Evolutionary conservation across 2,329 filamentous ascomycete species (phyloP).

Genomic region (Coniochaeta hoffmannii): DNA sequence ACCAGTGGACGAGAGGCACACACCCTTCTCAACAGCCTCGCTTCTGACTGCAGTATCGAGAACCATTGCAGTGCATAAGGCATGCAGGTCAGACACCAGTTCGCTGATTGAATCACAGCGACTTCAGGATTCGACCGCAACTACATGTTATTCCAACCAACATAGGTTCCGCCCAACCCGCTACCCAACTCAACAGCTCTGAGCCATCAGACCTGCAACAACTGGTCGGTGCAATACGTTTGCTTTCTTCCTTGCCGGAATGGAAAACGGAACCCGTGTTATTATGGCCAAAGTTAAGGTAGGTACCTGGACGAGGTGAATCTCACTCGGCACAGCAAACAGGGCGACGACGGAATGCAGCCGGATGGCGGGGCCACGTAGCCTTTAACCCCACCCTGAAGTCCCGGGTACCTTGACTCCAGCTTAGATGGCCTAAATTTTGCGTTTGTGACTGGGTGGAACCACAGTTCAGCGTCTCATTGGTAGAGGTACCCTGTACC

Average conservation of each 20-base stretch:
- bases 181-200: neutral
- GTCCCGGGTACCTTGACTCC: constrained; percentile 4
- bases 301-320: too few species aligned
- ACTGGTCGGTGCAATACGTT: too few species aligned
- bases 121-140: too few species aligned
- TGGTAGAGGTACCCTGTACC: neutral
- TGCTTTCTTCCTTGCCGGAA: neutral
- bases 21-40: constrained; percentile 10
- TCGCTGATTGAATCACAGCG: neutral
- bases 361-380: constrained; percentile 8
- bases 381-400: constrained; percentile 14
- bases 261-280: neutral
- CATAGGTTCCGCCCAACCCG: neutral
- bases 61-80: constrained; percentile 7
- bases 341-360: constrained; percentile 2
- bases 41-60: constrained; percentile 11
- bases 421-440: neutral
- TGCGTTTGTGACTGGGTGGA: neutral
- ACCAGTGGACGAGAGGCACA: neutral
- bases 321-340: neutral
- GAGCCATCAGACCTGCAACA: neutral
- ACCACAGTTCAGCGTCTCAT: neutral
- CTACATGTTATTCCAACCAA: too few species aligned
- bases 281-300: too few species aligned
- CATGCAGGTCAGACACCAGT: constrained; percentile 10